phyloP scores from a whole-genome alignment of 2,329 filamentous ascomycete species.

The Diaporthe aspalathi region DNA sequence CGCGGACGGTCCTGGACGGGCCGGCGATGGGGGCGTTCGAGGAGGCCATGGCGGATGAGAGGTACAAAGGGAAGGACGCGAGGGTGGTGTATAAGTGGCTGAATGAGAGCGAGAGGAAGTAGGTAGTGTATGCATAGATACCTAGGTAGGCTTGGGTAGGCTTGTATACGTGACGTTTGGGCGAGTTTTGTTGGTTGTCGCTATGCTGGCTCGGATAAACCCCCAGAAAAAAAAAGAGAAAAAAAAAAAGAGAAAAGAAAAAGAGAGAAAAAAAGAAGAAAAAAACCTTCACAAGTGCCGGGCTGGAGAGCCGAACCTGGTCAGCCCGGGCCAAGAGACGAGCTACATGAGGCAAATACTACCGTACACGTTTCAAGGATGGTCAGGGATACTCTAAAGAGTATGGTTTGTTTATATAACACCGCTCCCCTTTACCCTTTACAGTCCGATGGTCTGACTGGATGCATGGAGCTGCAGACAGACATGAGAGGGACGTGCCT shows the following conservation, averaged over 20 bases:
- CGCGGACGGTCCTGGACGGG: slow-evolving; percentile 45
- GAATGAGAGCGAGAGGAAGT: slow-evolving; percentile 43
- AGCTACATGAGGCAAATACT: neutral
- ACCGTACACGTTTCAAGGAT: too few species aligned
- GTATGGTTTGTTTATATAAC: neutral
- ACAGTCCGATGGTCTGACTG: neutral
- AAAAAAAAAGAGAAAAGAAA: too few species aligned
- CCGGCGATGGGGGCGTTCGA: slow-evolving; percentile 45
- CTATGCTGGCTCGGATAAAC: too few species aligned
- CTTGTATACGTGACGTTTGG: neutral
- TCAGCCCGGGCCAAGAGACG: neutral
- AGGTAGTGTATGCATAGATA: slow-evolving; percentile 7
- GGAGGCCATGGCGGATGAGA: slow-evolving; percentile 46
- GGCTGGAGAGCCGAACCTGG: neutral
- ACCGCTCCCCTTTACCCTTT: too few species aligned
- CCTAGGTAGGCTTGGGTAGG: too few species aligned
- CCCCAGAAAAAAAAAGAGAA: too few species aligned
- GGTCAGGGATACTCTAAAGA: neutral
- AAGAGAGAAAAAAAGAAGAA: too few species aligned
- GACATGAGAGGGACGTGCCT: slow-evolving; percentile 18
- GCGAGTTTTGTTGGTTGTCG: too few species aligned
- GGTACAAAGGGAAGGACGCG: slow-evolving; percentile 48
- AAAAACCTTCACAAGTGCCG: neutral
- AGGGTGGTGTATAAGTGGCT: slow-evolving; percentile 50
- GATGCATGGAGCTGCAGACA: neutral